Evolutionary conservation across 345 rosid species (phyloP), one percentile per base, ranked within the genome.

Genomic region (Salix purpurea): DNA sequence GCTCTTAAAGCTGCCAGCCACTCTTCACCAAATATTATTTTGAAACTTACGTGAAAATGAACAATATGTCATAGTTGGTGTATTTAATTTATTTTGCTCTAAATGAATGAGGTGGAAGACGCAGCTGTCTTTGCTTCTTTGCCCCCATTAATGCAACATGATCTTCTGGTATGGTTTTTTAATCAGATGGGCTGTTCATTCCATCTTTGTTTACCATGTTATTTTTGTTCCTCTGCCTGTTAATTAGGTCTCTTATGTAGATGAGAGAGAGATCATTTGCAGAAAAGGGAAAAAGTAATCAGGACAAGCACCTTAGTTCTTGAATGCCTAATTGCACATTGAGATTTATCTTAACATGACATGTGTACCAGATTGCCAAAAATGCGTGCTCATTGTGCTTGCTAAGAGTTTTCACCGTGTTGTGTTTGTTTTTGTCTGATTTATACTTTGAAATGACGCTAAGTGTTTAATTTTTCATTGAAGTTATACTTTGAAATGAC

Each of bases 191-290:
- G 39, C 65, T 61, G 75, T 16, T 50, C n/a, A 50, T 78, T 79
- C 70, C 37, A 15, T 36, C 79, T 71, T 50, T 23, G 36, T 46
- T 24, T 30, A 18, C 65, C 73, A 19, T 23, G n/a, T 18, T 76
- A 7, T 16, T 15, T 70, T 65, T 32, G 30, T 76, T 46, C 6
- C 24, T 72, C 40, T 56, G n/a, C 56, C 21, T 6, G 1, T 50
- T 50, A 50, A 50, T 50, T 4, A 50, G 56, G 56, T 71, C 24
- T 77, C 39, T 67, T 72, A 36, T 80, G 80, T 79, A 96, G 99
- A 93, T 96, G 96, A 89, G 97, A 84, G 99, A 96, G 85, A 87
- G 85, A 74, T 81, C 90, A 88, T 93, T 96, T 93, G 97, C 97
- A 71, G 98, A 93, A 85, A 96, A 96, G 84, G 84, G 97, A 77